Evolutionary conservation across 2,329 filamentous ascomycete species (phyloP).

Genomic region (Domatiomyces globalis): DNA sequence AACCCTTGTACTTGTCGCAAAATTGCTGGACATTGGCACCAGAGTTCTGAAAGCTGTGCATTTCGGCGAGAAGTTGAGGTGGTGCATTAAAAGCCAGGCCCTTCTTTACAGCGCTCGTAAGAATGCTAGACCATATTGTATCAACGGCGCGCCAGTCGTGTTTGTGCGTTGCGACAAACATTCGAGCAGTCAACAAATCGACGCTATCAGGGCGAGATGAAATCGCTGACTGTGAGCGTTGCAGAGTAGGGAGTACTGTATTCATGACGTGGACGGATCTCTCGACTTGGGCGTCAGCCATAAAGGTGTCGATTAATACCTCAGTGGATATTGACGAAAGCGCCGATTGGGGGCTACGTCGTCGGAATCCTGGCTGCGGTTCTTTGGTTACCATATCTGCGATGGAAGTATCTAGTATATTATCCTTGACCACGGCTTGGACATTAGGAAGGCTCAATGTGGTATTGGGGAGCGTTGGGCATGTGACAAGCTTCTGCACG

Average conservation of each 20-base stretch:
- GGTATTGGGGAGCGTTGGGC: neutral
- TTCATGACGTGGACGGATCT: slow-evolving; percentile 25
- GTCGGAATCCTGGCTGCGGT: slow-evolving; percentile 24
- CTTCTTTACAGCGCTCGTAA: neutral
- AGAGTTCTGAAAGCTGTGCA: slow-evolving; percentile 1
- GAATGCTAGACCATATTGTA: slow-evolving; percentile 7
- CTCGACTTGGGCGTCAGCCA: slow-evolving; percentile 30
- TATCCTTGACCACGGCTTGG: neutral
- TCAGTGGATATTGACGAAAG: slow-evolving; percentile 40
- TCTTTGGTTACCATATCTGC: slow-evolving; percentile 30
- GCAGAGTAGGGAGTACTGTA: neutral
- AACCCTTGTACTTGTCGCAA: neutral
- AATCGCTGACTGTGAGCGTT: neutral
- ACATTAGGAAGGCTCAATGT: slow-evolving; percentile 1
- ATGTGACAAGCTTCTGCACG: neutral
- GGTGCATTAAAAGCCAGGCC: slow-evolving; percentile 2
- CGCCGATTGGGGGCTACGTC: slow-evolving; percentile 26
- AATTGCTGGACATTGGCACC: neutral
- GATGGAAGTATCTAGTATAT: slow-evolving; percentile 24
- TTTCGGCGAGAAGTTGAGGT: neutral
- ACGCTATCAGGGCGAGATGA: slow-evolving; percentile 14
- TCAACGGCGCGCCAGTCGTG: slow-evolving; percentile 9
- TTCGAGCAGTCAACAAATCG: slow-evolving; percentile 18
- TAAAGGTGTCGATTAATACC: slow-evolving; percentile 43
- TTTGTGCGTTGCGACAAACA: slow-evolving; percentile 2